phyloP scores from a whole-genome alignment of 2,329 filamentous ascomycete species.

The Eutypa lata region DNA sequence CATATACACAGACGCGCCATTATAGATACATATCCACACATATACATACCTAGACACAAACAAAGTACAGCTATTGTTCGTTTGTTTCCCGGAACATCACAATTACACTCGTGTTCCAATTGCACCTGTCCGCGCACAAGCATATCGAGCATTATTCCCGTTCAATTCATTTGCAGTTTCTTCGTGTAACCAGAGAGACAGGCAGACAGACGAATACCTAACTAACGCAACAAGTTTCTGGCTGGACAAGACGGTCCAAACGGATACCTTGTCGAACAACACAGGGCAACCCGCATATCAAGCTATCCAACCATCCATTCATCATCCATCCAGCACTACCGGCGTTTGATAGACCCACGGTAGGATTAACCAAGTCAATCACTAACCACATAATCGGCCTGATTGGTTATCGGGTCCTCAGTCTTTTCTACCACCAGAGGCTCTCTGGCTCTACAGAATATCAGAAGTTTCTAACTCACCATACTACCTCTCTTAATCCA shows the following conservation, averaged over 20 bases:
- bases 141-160: neutral
- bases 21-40: neutral
- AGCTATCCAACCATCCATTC: neutral
- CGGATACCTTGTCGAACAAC: slow-evolving; percentile 1
- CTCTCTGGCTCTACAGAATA: too few relatives aligned
- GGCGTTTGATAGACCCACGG: neutral
- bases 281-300: neutral
- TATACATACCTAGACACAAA: neutral
- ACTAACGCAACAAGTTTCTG: neutral
- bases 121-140: neutral
- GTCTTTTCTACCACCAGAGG: too few relatives aligned
- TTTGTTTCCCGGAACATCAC: neutral
- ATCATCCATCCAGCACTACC: neutral
- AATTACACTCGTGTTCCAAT: neutral
- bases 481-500: slow-evolving; percentile 2
- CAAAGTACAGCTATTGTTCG: neutral
- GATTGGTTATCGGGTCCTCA: neutral
- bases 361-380: neutral
- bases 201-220: neutral
- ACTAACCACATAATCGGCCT: neutral
- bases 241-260: neutral
- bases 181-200: neutral
- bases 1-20: neutral
- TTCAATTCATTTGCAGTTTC: too few relatives aligned
- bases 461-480: neutral